These are phyloP conservation scores for Dioscorea zingiberensis DNA, from an alignment of 106 monocot species.

Conservation along the genomic window DNA sequence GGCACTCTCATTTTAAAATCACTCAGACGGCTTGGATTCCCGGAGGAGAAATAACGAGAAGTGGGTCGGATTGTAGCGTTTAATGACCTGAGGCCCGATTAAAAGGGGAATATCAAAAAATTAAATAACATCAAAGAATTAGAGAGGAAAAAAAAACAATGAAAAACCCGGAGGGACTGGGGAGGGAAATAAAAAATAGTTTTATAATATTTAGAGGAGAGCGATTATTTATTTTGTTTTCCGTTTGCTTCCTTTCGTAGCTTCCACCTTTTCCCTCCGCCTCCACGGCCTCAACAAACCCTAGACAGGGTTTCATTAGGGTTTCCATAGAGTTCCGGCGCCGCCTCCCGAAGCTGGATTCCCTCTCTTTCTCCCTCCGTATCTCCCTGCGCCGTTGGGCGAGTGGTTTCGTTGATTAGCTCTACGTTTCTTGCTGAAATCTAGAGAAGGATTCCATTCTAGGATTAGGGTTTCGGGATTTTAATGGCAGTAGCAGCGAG, in stretches of 20 bases:
- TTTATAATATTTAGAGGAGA: background rate
- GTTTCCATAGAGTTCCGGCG: background rate
- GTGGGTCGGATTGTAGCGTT: too few species aligned
- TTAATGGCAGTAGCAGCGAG: slow-evolving; percentile 3
- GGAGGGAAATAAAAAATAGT: background rate
- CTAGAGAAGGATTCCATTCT: background rate
- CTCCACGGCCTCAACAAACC: slow-evolving; percentile 5
- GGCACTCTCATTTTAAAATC: too few species aligned
- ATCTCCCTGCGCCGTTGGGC: slow-evolving; percentile 28
- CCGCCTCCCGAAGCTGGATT: slow-evolving; percentile 15
- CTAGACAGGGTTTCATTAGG: slow-evolving; percentile 16
- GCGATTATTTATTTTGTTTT: slow-evolving; percentile 1
- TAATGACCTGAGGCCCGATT: too few species aligned
- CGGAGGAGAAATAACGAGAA: too few species aligned
- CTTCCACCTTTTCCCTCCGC: slow-evolving; percentile 20
- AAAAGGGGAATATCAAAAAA: too few species aligned
- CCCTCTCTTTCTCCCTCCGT: slow-evolving; percentile 1
- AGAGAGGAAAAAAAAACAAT: too few species aligned
- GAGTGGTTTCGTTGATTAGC: slow-evolving; percentile 27
- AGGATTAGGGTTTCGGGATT: background rate
- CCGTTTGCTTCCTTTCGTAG: background rate
- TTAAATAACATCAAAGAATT: too few species aligned
- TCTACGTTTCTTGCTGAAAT: background rate
- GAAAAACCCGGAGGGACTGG: too few species aligned
- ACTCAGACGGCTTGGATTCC: too few species aligned